Evolutionary conservation across 768 basidiomycete genomes (phyloP).

Genomic region (Baorangia bicolor): DNA sequence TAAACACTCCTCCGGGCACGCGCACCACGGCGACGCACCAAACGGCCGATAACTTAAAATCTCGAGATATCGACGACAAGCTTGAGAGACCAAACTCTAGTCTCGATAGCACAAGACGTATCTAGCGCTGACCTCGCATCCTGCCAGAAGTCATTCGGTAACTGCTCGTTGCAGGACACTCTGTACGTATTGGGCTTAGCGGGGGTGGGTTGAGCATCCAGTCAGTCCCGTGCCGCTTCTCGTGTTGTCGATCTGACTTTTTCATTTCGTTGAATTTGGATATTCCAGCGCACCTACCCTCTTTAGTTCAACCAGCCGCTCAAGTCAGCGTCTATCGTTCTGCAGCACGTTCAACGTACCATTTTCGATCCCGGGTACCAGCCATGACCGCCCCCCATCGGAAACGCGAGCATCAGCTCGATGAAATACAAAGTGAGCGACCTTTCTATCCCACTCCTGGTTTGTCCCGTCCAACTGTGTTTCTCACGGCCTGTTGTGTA

Average conservation of each 20-base stretch:
- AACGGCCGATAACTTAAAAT: neutral
- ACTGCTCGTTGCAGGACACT: neutral
- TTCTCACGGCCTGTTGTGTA: conserved; percentile 34
- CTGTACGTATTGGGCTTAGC: neutral
- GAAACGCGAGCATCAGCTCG: conserved; percentile 60
- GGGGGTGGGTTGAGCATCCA: neutral
- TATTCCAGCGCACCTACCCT: neutral
- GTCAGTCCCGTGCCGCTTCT: neutral
- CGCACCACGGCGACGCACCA: conserved; percentile 8
- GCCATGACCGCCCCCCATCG: conserved; percentile 66
- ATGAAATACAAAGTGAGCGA: conserved; percentile 61
- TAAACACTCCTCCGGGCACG: conserved; percentile 10
- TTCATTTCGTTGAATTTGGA: neutral
- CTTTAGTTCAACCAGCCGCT: neutral
- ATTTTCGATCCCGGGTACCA: neutral
- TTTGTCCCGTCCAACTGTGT: neutral
- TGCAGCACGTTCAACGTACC: neutral
- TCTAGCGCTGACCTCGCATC: neutral
- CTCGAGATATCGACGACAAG: neutral
- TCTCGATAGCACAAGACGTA: neutral
- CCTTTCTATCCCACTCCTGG: neutral
- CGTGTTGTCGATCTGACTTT: neutral
- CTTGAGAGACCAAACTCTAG: neutral
- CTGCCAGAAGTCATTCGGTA: neutral
- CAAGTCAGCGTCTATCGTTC: neutral